phyloP scores from a whole-genome alignment of 805 yeast genomes.

The Jamesozyma lodderae region DNA sequence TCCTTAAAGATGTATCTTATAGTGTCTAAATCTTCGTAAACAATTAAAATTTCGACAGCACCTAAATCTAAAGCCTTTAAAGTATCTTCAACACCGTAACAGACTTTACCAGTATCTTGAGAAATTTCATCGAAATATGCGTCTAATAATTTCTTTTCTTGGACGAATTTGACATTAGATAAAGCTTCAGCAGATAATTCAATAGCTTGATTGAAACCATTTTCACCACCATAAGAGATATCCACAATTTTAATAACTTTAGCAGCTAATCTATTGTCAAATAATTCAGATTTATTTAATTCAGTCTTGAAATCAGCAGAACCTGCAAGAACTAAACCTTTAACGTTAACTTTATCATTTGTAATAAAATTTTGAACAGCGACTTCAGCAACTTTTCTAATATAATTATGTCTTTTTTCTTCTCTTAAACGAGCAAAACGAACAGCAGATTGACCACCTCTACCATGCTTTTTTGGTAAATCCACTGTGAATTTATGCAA shows the following conservation, averaged over 20 bases:
- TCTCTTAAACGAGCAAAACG: slow-evolving; percentile 99
- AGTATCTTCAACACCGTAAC: slow-evolving; percentile 96
- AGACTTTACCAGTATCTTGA: slow-evolving; percentile 93
- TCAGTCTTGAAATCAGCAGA: slow-evolving; percentile 98
- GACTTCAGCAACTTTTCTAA: slow-evolving; percentile 94
- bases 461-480: slow-evolving; percentile 98
- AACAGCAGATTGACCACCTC: slow-evolving; percentile 99
- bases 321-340: slow-evolving; percentile 95
- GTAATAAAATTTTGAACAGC: slow-evolving; percentile 96
- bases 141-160: slow-evolving; percentile 91
- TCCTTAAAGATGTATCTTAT: slow-evolving; percentile 79
- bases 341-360: slow-evolving; percentile 87
- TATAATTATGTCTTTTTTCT: slow-evolving; percentile 97
- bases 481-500: slow-evolving; percentile 95
- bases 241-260: slow-evolving; percentile 90
- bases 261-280: slow-evolving; percentile 79
- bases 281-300: slow-evolving; percentile 83
- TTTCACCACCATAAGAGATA: slow-evolving; percentile 98
- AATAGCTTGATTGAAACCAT: slow-evolving; percentile 98
- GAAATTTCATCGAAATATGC: slow-evolving; percentile 94
- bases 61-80: slow-evolving; percentile 93
- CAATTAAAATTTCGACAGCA: slow-evolving; percentile 88
- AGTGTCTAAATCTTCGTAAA: slow-evolving; percentile 82
- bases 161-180: slow-evolving; percentile 94
- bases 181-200: slow-evolving; percentile 95